Evolutionary conservation across 371 early-diverging fungal species (phyloP), one percentile per base, ranked within the genome.

Genomic region (Mortierella sp.): DNA sequence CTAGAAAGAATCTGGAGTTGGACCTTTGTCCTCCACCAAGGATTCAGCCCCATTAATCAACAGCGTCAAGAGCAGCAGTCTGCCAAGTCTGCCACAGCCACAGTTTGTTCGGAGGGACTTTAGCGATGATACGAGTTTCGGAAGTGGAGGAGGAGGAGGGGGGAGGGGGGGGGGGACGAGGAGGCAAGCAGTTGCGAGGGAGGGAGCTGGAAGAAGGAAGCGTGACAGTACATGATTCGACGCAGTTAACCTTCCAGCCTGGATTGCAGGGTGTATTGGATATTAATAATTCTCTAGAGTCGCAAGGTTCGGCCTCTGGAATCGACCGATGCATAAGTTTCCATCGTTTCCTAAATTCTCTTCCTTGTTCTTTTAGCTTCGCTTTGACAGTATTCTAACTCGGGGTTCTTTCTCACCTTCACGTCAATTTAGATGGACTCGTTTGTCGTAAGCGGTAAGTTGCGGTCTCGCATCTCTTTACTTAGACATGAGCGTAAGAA

Each of bases 361-460:
- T 72, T 13, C 16, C 3, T 48, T 51, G 24, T 13, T 21, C 51
- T 10, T 6, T 54, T 37, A 3, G 9, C 10, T 46, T 2, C 2
- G 9, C 16, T 16, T 10, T 21, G 14, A 13, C 59, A 31, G 4
- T 1, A 2, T 28, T 28, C 74, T 46, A 19, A 59, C 21, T 3
- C 16, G 16, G 1, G 31, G 16, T 31, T 1, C 0, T 3, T 28
- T 5, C 31, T 59, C 16, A 44, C 6, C 61, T 31, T 24, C 0
- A 8, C n/a, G n/a, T 61, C 24, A 19, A 53, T 10, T 21, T 46
- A 81, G 77, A 61, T 81, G 71, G 77, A 74, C 0, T 69, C 82
- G n/a, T 81, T 53, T 43, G 78, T 72, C 44, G 82, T 81, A 74
- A 70, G 71, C 14, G 13, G 13, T 48, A 5, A 14, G 31, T 28